phyloP scores from a whole-genome alignment of 2,329 filamentous ascomycete genomes.

The Hypoxylon sp. region DNA sequence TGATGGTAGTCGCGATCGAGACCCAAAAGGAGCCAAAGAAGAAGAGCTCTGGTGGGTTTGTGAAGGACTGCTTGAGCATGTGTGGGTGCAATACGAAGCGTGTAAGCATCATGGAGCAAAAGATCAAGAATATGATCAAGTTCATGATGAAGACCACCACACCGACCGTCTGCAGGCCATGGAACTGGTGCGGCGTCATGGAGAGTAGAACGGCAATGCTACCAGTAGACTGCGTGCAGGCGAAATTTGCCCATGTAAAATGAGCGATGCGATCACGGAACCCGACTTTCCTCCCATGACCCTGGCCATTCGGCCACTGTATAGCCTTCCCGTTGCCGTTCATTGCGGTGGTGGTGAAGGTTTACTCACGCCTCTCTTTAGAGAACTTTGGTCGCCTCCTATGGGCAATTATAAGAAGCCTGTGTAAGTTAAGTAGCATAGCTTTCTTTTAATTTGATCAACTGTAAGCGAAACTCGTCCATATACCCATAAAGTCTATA shows the following conservation, averaged over 20 bases:
- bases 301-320: conserved; percentile 15
- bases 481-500: not conserved
- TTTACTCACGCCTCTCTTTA: not conserved
- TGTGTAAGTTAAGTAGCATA: not conserved
- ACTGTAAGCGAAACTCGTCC: not conserved
- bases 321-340: not conserved
- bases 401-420: not conserved
- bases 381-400: not conserved
- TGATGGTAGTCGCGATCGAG: conserved; percentile 71
- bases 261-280: conserved; percentile 54
- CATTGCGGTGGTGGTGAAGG: conserved; percentile 2
- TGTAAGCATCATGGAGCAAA: conserved; percentile 62
- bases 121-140: conserved; percentile 66
- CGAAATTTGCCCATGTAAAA: conserved; percentile 71
- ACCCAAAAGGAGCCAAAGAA: conserved; percentile 76
- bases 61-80: conserved; percentile 61
- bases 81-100: conserved; percentile 67
- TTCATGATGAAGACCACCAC: conserved; percentile 70
- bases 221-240: conserved; percentile 58
- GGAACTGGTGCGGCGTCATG: conserved; percentile 67
- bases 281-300: conserved; percentile 52
- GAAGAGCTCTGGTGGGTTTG: conserved; percentile 69
- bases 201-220: conserved; percentile 68
- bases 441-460: not conserved
- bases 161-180: conserved; percentile 67